Evolutionary conservation across 129 eudicot genomes (phyloP).

Genomic region (Centella asiatica): DNA sequence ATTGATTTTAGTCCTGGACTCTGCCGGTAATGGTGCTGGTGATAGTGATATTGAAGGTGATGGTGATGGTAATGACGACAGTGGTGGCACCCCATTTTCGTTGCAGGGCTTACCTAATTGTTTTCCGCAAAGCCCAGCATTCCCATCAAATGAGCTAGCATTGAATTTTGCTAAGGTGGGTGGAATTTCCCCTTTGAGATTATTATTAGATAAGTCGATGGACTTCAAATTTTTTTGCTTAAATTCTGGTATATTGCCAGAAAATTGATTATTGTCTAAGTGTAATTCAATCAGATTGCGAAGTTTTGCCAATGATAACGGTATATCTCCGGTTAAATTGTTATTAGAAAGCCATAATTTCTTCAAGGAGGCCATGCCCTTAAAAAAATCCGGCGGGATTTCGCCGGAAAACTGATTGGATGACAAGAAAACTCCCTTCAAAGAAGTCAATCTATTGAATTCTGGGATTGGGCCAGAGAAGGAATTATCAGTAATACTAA

Average conservation of each 20-base stretch:
- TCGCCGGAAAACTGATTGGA: conserved; percentile 36
- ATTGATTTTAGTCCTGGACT: neutral
- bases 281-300: conserved; percentile 21
- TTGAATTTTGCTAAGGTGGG: conserved; percentile 31
- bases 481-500: conserved; percentile 23
- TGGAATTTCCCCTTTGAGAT: conserved; percentile 51
- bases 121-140: conserved; percentile 50
- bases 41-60: neutral
- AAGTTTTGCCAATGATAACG: conserved; percentile 24
- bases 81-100: neutral
- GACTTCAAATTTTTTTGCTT: conserved; percentile 17
- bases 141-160: conserved; percentile 32
- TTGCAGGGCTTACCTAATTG: conserved; percentile 29
- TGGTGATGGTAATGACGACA: neutral
- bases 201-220: conserved; percentile 42
- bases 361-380: conserved; percentile 25
- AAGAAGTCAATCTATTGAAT: conserved; percentile 17
- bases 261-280: conserved; percentile 38
- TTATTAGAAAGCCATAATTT: conserved; percentile 38
- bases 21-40: neutral
- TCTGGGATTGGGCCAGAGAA: conserved; percentile 45
- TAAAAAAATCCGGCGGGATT: conserved; percentile 33
- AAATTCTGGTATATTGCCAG: conserved; percentile 33
- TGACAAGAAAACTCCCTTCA: conserved; percentile 31
- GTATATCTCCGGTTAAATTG: conserved; percentile 35